Evolutionary conservation across 371 early-diverging fungal species (phyloP), one percentile per base, ranked within the genome.

Genomic region (Rhizomucor pusillus): DNA sequence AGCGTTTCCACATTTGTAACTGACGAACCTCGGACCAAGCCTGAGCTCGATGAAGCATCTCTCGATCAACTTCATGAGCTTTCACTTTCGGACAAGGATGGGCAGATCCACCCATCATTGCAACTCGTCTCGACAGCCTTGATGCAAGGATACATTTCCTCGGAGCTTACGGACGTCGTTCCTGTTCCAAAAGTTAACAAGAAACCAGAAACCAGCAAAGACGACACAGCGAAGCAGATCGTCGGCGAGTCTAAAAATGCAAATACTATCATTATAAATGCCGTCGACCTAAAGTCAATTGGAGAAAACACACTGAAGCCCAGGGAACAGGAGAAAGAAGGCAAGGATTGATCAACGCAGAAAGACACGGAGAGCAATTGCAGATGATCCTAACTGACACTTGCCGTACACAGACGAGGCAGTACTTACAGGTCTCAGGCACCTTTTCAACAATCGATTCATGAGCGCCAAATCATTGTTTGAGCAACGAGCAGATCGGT

Each of bases 301-400:
- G 50, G 47, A 0, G 64, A 72, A 24, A 80, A 80, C 33, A 69
- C 65, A n/a, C 56, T 80, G 6, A 54, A 62, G 12, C 75, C 81
- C 1, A 50, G 63, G n/a, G 80, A 82, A 57, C 83, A 82, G 43
- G 81, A 76, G 48, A 50, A 62, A 34, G 74, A 68, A 49, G 77
- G 82, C 79, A 55, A 44, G 11, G 20, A 12, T 9, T 20, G 43
- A 58, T 19, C 20, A 23, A 43, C 1, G 3, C 33, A 36, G 23
- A 2, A 10, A 22, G 2, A 10, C 36, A 2, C 14, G 35, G 3
- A 11, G 29, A 29, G 29, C 7, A n/a, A 18, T n/a, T 33, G 13
- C 35, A 11, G 47, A 29, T 46, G 16, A 18, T 46, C 18, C 13
- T 19, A 36, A 50, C 36, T 52, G 37, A 52, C 37, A 7, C 43